These are phyloP conservation scores for Leptodontidium sp. DNA, from an alignment of 2,329 filamentous ascomycete genomes.

Conservation along the genomic window DNA sequence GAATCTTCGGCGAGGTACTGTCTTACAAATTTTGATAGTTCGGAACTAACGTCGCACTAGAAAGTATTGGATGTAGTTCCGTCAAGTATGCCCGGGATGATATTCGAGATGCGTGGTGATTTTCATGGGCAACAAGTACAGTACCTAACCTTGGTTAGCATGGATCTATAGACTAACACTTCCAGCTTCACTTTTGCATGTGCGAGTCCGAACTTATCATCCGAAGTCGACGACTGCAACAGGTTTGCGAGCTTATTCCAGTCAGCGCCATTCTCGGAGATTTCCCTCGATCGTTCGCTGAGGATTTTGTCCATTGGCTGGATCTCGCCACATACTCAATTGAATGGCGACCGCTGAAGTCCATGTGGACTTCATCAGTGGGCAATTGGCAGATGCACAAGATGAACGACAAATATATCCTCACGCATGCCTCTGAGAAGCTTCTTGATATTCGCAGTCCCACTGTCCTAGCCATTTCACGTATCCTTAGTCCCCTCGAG, in stretches of 20 bases:
- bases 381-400: no score
- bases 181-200: conserved; percentile 19
- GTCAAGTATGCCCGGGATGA: no score
- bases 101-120: no score
- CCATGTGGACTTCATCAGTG: no score
- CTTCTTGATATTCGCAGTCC: conserved; percentile 45
- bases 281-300: conserved; percentile 22
- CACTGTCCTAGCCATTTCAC: conserved; percentile 46
- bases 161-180: not conserved
- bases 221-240: not conserved
- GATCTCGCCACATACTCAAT: not conserved
- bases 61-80: no score
- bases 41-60: no score
- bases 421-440: no score
- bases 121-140: no score
- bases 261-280: not conserved
- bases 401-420: no score
- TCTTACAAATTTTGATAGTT: no score
- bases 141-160: not conserved
- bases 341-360: no score
- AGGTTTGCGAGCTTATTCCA: conserved; percentile 25
- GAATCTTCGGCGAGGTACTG: no score
- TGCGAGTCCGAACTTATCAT: conserved; percentile 43
- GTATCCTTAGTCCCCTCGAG: conserved; percentile 51
- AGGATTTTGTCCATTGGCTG: conserved; percentile 27